Base-by-base conservation (phyloP, 2,329 filamentous ascomycete species). In the Monilinia fructigena region DNA sequence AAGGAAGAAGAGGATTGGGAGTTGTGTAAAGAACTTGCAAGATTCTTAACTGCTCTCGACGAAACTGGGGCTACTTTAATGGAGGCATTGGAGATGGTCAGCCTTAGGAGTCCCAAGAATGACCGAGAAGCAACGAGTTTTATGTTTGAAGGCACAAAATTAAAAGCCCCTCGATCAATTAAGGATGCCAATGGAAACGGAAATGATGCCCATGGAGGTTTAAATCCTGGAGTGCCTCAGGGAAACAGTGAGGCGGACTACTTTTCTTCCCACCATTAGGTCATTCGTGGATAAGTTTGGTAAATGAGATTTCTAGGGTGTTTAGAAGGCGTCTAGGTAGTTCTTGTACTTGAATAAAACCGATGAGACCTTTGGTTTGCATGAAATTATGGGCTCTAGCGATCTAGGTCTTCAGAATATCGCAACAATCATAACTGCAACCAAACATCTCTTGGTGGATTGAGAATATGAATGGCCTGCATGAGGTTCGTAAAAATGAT, bases 11-110 rank as follows among this genome's bases (percentile, higher is more conserved):
- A 88, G 59, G 94, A 98, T 75, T 99, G 93, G 93, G 93, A 98
- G 72, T 80, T 99, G 38, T 98, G 95, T 79, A 95, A 93, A 73
- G 95, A 99, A 77, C 83, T 99, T 38, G 93, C 95, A 14, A 84
- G 94, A n/a, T 99, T 99, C 78, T 80, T 99, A 66, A 93, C 96
- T 56, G 94, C 94, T 6, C 87, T 99, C 73, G 95, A 99, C 75
- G 89, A 92, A 71, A 90, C 88, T 18, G 95, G 95, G 0, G 87
- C 89, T 71, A 94, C 91, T 55, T 81, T 99, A 59, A 82, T 86
- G 64, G 86, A 89, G 72, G 90, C 90, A 2, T 82, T 96, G 77
- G 84, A 86, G 71, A 81, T 86, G 77, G 84, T 87, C 8, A 83
- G 85, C 58, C 76, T 79, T n/a, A 74, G 75, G 68, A 78, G 75